phyloP scores from a whole-genome alignment of 2,329 filamentous ascomycete species.

The Biscogniauxia marginata region DNA sequence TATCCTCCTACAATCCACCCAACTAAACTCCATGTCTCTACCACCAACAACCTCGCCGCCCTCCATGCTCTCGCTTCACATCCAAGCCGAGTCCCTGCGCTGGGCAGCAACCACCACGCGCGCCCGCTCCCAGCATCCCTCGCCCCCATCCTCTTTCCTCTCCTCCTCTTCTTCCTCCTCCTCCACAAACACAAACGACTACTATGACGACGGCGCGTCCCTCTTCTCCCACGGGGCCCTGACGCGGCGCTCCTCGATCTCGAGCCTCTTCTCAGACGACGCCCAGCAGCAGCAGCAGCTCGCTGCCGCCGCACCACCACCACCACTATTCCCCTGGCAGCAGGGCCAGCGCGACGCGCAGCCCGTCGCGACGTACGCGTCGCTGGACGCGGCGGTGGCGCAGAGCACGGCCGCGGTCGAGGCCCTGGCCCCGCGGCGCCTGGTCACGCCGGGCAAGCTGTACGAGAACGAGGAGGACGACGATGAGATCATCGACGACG shows the following conservation, averaged over 20 bases:
- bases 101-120: too few relatives aligned
- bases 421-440: slow-evolving; percentile 18
- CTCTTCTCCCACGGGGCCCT: slow-evolving; percentile 23
- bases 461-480: slow-evolving; percentile 37
- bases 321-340: slow-evolving; percentile 21
- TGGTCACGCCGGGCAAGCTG: slow-evolving; percentile 32
- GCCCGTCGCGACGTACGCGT: slow-evolving; percentile 32
- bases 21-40: slow-evolving; percentile 1
- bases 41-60: slow-evolving; percentile 5
- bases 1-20: neutral
- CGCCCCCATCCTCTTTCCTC: slow-evolving; percentile 16
- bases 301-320: slow-evolving; percentile 13
- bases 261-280: slow-evolving; percentile 24
- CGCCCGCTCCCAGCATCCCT: slow-evolving; percentile 14
- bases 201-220: slow-evolving; percentile 6
- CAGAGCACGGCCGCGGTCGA: slow-evolving; percentile 25
- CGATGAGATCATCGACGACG: slow-evolving; percentile 33
- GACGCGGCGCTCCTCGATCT: slow-evolving; percentile 27
- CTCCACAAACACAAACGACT: too few relatives aligned
- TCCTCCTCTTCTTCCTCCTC: slow-evolving; percentile 11
- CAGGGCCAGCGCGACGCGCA: slow-evolving; percentile 23
- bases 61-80: slow-evolving; percentile 27
- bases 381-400: slow-evolving; percentile 31
- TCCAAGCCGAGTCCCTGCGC: slow-evolving; percentile 23
- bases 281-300: slow-evolving; percentile 19